Evolutionary conservation across 306 rosid genomes (phyloP).

Genomic region (Urtica urens): DNA sequence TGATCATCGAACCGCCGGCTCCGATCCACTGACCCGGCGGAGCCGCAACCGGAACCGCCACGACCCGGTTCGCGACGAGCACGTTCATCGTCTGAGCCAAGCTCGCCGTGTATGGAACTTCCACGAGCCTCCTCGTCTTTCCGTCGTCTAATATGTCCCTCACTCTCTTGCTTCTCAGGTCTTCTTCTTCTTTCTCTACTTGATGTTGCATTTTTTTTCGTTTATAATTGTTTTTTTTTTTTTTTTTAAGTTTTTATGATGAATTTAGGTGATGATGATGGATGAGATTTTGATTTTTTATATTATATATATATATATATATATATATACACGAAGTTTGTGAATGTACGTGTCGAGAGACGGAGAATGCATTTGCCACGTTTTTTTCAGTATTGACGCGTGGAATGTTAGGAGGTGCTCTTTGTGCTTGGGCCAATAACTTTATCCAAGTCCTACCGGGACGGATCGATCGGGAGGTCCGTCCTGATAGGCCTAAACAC

Average conservation of each 20-base stretch:
- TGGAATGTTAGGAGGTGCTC: too few species aligned
- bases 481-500: too few species aligned
- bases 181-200: constrained; percentile 23
- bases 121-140: constrained; percentile 57
- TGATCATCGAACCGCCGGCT: constrained; percentile 81
- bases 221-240: too few species aligned
- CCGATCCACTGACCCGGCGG: constrained; percentile 97
- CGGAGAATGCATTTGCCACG: too few species aligned
- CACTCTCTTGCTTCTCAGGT: constrained; percentile 38
- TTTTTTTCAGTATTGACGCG: too few species aligned
- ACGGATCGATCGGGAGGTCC: too few species aligned
- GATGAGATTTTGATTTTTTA: too few species aligned
- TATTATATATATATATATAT: too few species aligned
- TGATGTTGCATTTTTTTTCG: neutral
- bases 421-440: too few species aligned
- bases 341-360: neutral
- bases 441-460: too few species aligned
- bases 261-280: neutral
- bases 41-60: constrained; percentile 80
- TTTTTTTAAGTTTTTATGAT: too few species aligned
- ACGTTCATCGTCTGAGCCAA: constrained; percentile 63
- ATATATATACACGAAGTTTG: too few species aligned
- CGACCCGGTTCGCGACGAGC: constrained; percentile 54
- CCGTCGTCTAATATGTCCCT: constrained; percentile 47
- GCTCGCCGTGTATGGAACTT: constrained; percentile 80